A percentile compares a stretch with the other conserved stretches of the same genome.
Conservation (phyloP, 345 rosid genomes). For the Eucalyptus marginata region DNA sequence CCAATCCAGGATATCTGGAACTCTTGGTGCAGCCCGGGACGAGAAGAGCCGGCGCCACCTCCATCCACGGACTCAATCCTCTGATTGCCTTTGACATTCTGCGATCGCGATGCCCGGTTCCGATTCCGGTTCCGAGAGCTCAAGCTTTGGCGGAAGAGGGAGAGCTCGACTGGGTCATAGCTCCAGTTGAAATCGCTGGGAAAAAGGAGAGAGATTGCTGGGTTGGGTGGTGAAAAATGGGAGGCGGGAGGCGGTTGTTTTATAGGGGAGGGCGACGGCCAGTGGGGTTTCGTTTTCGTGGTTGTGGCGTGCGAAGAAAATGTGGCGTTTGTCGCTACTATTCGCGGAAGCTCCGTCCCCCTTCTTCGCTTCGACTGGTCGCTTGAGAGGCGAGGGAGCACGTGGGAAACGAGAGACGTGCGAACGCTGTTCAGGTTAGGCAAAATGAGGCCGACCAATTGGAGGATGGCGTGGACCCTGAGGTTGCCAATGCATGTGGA, state of each 20-base stretch:
- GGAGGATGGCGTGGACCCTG: background rate
- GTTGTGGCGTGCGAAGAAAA: background rate
- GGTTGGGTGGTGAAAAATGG: background rate
- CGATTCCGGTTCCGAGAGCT: background rate
- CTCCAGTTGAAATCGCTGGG: background rate
- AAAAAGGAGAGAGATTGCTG: background rate
- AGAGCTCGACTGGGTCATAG: background rate
- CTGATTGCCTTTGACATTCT: slow-evolving; percentile 10
- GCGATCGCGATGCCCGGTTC: background rate
- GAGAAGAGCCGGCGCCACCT: slow-evolving; percentile 24
- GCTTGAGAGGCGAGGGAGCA: background rate
- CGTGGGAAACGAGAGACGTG: background rate
- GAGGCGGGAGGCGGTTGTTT: background rate
- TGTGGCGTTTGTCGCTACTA: background rate
- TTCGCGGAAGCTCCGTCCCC: background rate
- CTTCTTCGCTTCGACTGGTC: background rate
- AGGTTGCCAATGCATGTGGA: background rate
- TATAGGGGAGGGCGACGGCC: background rate
- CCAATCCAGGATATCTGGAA: slow-evolving; percentile 16
- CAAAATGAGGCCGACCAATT: background rate
- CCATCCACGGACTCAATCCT: slow-evolving; percentile 16
- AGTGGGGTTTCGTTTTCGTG: too few relatives aligned
- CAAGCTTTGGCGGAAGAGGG: background rate
- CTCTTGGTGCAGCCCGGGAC: background rate
- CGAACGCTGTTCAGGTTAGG: background rate